Percentiles rank a stretch among this genome's conserved stretches.
These are phyloP conservation scores for Fusarium secorum DNA, from an alignment of 2,329 filamentous ascomycete species.

Conservation along the genomic window DNA sequence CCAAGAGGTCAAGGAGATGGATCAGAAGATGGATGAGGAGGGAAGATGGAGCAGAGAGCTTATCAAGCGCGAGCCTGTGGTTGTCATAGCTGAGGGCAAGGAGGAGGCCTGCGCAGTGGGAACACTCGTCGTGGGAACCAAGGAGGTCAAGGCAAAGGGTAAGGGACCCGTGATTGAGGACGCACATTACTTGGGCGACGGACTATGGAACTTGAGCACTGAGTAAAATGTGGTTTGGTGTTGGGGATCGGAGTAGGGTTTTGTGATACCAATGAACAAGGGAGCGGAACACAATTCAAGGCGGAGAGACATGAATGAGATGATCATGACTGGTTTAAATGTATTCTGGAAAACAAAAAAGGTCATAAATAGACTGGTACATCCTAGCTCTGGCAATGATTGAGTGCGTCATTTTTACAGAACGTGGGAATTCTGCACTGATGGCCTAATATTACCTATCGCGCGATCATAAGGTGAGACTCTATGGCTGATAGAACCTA, in stretches of 20 bases:
- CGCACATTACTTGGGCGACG: constrained; percentile 93
- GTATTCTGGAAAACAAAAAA: not conserved
- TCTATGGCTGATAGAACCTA: not conserved
- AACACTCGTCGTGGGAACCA: constrained; percentile 81
- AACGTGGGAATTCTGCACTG: not conserved
- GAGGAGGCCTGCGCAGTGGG: constrained; percentile 90
- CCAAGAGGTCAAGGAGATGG: constrained; percentile 54
- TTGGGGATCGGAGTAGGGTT: not conserved
- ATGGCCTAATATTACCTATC: no score
- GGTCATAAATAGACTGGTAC: not conserved
- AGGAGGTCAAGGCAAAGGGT: constrained; percentile 91
- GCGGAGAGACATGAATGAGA: not conserved
- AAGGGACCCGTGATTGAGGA: constrained; percentile 95
- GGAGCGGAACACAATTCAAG: not conserved
- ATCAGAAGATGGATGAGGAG: constrained; percentile 55
- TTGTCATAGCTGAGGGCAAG: constrained; percentile 93
- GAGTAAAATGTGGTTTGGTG: constrained; percentile 48
- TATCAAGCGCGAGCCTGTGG: constrained; percentile 82
- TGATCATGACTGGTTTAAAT: not conserved
- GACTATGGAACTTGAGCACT: constrained; percentile 78
- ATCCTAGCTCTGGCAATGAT: not conserved
- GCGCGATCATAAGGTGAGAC: not conserved
- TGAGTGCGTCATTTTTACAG: not conserved
- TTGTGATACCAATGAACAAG: constrained; percentile 35
- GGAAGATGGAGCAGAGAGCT: constrained; percentile 72